Evolutionary conservation across 768 basidiomycete genomes (phyloP).

Genomic region (Mycena vulgaris): DNA sequence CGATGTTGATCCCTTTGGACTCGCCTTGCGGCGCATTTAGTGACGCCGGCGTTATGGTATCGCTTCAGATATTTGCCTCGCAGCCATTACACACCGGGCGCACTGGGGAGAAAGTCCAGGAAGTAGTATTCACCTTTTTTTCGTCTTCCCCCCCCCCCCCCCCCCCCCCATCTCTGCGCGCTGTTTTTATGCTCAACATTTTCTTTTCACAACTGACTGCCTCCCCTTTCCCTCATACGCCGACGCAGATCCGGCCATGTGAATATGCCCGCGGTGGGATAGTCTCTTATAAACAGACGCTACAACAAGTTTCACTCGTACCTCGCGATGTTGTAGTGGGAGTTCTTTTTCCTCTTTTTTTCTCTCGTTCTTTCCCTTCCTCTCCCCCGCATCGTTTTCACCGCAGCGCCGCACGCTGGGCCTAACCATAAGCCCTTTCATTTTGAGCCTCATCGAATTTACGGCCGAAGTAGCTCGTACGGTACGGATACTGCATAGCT

Average conservation of each 20-base stretch:
- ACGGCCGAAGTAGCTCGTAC: background rate
- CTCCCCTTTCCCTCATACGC: conserved; percentile 10
- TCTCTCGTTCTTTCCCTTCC: conserved; percentile 6
- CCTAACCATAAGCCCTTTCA: conserved; percentile 10
- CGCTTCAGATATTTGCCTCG: conserved; percentile 10
- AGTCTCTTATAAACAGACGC: too few relatives aligned
- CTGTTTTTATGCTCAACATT: conserved; percentile 7
- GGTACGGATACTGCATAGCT: conserved; percentile 4
- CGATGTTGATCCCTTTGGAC: too few relatives aligned
- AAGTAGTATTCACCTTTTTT: conserved; percentile 7
- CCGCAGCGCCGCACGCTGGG: conserved; percentile 9
- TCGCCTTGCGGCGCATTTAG: conserved; percentile 4
- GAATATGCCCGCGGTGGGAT: background rate
- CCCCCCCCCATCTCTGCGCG: conserved; percentile 1
- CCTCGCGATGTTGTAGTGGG: too few relatives aligned
- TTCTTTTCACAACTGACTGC: conserved; percentile 4
- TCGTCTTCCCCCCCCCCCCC: conserved; percentile 5
- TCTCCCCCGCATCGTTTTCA: conserved; percentile 4
- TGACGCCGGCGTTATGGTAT: conserved; percentile 6
- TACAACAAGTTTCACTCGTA: too few relatives aligned
- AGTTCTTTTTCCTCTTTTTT: conserved; percentile 1
- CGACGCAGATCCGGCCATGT: conserved; percentile 6
- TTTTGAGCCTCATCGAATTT: background rate
- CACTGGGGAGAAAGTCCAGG: conserved; percentile 6
- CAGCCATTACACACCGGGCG: conserved; percentile 4